phyloP scores from a whole-genome alignment of 2,329 filamentous ascomycete species.

The Dothistroma pini region DNA sequence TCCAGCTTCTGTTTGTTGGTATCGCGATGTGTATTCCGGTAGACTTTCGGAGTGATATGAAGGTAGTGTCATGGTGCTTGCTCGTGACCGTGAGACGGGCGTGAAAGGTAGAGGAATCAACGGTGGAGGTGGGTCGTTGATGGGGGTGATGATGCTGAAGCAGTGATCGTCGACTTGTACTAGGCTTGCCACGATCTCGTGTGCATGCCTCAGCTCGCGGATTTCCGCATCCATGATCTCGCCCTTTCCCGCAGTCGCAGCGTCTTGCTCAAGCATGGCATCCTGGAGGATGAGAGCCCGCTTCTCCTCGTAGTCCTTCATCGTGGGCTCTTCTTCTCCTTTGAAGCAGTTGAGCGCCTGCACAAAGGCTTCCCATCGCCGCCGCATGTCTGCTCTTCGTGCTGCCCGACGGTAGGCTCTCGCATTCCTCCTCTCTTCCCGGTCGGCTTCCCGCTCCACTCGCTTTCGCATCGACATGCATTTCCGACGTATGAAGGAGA shows the following conservation, averaged over 20 bases:
- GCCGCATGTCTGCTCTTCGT: slow-evolving; percentile 48
- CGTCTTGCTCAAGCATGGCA: slow-evolving; percentile 39
- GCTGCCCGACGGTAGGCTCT: slow-evolving; percentile 53
- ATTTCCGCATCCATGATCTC: slow-evolving; percentile 49
- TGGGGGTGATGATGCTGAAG: slow-evolving; percentile 29
- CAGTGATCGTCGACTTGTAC: slow-evolving; percentile 29
- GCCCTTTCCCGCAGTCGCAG: slow-evolving; percentile 41
- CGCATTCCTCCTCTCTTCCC: slow-evolving; percentile 52
- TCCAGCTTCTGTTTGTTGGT: slow-evolving; percentile 25
- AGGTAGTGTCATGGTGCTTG: slow-evolving; percentile 32
- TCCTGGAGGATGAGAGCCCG: slow-evolving; percentile 44
- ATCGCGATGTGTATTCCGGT: slow-evolving; percentile 44
- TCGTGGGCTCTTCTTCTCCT: slow-evolving; percentile 33
- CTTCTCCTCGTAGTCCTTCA: slow-evolving; percentile 52
- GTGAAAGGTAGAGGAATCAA: slow-evolving; percentile 24
- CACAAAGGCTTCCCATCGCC: slow-evolving; percentile 45
- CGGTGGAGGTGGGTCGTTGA: slow-evolving; percentile 26
- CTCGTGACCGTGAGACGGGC: slow-evolving; percentile 32
- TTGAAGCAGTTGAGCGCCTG: slow-evolving; percentile 30
- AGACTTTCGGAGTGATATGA: slow-evolving; percentile 39
- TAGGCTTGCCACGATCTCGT: slow-evolving; percentile 47
- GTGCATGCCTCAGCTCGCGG: slow-evolving; percentile 49
- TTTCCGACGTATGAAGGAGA: slow-evolving; percentile 45
- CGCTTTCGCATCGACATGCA: slow-evolving; percentile 50
- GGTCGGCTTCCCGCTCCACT: slow-evolving; percentile 51